These are phyloP conservation scores for Kwoniella europaea DNA, from an alignment of 768 basidiomycete genomes.

Conservation along the genomic window DNA sequence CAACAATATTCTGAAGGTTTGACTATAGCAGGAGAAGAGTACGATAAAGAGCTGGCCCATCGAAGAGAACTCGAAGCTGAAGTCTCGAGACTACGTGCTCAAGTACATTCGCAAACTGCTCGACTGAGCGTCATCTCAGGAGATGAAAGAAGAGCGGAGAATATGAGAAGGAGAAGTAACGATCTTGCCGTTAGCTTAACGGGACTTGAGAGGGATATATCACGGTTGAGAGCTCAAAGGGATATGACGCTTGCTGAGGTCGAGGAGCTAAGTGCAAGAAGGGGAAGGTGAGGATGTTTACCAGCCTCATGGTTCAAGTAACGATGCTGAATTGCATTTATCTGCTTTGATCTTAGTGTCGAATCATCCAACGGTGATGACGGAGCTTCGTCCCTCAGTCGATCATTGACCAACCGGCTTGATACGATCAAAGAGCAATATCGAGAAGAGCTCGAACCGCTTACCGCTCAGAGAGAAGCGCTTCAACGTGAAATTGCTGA, in stretches of 20 bases:
- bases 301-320: neutral
- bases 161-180: slow-evolving; percentile 76
- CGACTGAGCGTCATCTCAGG: slow-evolving; percentile 82
- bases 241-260: slow-evolving; percentile 92
- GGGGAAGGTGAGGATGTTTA: slow-evolving; percentile 66
- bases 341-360: slow-evolving; percentile 18
- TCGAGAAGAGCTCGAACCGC: slow-evolving; percentile 79
- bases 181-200: slow-evolving; percentile 77
- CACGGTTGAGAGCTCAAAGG: slow-evolving; percentile 82
- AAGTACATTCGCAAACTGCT: slow-evolving; percentile 87
- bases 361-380: slow-evolving; percentile 19
- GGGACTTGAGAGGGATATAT: slow-evolving; percentile 81
- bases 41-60: slow-evolving; percentile 85
- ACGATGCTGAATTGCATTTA: neutral
- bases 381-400: slow-evolving; percentile 58
- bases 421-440: slow-evolving; percentile 88
- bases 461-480: slow-evolving; percentile 79
- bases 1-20: slow-evolving; percentile 91
- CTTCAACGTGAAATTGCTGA: slow-evolving; percentile 81
- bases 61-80: slow-evolving; percentile 91
- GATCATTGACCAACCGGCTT: slow-evolving; percentile 80
- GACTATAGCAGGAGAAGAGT: slow-evolving; percentile 89
- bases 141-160: slow-evolving; percentile 74
- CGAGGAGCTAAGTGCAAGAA: slow-evolving; percentile 76
- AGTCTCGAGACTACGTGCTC: slow-evolving; percentile 78